Conservation (phyloP, 768 basidiomycete genomes). For the Udeniomyces megalosporus region DNA sequence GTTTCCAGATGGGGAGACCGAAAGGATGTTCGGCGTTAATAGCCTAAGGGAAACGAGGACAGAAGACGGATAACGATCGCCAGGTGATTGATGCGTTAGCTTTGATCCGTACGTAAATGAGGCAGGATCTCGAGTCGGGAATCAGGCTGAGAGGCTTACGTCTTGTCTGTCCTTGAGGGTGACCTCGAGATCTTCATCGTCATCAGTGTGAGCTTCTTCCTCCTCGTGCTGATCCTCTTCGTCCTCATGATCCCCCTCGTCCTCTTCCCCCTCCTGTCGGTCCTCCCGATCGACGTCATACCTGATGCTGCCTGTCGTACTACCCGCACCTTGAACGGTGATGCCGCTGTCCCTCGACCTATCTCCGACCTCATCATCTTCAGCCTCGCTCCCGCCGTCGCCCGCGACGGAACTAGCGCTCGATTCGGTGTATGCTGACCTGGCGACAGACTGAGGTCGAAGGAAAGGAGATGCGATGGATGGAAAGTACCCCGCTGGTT, state of each 20-base stretch:
- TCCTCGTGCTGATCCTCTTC: constrained; percentile 17
- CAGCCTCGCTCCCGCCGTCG: neutral
- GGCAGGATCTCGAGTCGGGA: too few species aligned
- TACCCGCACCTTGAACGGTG: too few species aligned
- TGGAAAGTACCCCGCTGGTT: neutral
- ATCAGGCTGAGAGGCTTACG: too few species aligned
- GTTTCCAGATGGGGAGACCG: constrained; percentile 98
- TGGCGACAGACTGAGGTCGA: too few species aligned
- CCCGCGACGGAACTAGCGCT: neutral
- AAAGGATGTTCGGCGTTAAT: constrained; percentile 99
- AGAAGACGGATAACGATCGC: neutral
- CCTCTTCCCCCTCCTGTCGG: constrained; percentile 2
- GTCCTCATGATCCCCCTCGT: constrained; percentile 15
- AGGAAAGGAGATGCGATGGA: neutral
- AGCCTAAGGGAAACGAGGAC: constrained; percentile 25
- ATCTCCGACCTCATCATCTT: neutral
- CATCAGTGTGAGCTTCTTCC: constrained; percentile 21
- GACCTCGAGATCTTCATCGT: constrained; percentile 29
- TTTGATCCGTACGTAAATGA: neutral
- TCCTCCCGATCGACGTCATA: constrained; percentile 1
- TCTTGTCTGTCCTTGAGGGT: constrained; percentile 92
- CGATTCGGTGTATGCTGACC: too few species aligned
- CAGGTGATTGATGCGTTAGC: neutral
- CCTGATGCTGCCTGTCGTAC: neutral
- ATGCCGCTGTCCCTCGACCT: too few species aligned